Base-by-base conservation (phyloP, 1,139 yeast species). In the Pichia sp. region DNA sequence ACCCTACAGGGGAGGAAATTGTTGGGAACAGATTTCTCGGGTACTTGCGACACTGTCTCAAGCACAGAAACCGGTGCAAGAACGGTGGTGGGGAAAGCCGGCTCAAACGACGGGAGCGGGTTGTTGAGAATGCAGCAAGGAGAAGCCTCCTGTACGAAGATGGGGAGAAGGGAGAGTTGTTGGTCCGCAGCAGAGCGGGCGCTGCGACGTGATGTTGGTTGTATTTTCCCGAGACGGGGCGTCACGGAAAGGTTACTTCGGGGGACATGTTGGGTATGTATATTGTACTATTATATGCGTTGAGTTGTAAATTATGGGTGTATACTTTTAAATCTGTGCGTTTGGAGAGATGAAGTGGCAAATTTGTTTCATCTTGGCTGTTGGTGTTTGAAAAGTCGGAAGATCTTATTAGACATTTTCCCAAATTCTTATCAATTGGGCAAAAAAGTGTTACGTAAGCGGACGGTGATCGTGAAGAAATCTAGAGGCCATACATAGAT, bases 21-120 rank as follows among this genome's bases (percentile, higher is more conserved):
- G 49, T 51, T 29, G 59, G 54, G 7, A 57, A 62, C 47, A 59
- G 58, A 54, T 61, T 64, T 47, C 53, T 64, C 10, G 62, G 61
- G 1, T 64, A 59, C 52, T 61, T 59, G 47, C 58, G 67, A 30
- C 67, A 64, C 50, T 56, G 57, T 58, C 54, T 62, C 41, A 54
- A 53, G 23, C 66, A 64, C 51, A 34, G 30, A 5, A 60, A 60
- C 23, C 55, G 58, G 42, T 59, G 55, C 53, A 63, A 63, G 45
- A 63, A 63, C 38, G 56, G 55, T 13, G 54, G 62, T 13, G 58
- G 57, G 26, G 49, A 13, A 11, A 26, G 45, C 5, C 38, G 57
- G 19, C 26, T n/a, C 15, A 26, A 49, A 11, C 40, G 53, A 10
- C 10, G 40, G n/a, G 40, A 36, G 40, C 40, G 40, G 10, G 40